These are phyloP conservation scores for Calonectria pseudoturangicola DNA, from an alignment of 2,329 filamentous ascomycete species.

Conservation along the genomic window DNA sequence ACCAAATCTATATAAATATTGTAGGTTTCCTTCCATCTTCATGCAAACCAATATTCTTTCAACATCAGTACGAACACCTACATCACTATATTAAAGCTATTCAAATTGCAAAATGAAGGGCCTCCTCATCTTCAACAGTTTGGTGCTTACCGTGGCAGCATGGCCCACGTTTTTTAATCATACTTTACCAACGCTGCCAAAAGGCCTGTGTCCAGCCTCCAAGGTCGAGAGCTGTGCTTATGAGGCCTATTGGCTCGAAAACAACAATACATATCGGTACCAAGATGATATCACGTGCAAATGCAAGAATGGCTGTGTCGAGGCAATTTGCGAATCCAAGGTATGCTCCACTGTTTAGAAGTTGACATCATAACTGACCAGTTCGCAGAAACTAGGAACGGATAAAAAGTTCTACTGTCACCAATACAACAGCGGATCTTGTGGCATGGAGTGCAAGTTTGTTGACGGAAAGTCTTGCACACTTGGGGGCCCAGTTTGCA, in stretches of 20 bases:
- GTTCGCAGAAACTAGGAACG: not conserved
- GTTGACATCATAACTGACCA: not conserved
- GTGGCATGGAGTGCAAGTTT: not conserved
- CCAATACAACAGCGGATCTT: conserved; percentile 1
- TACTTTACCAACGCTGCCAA: not conserved
- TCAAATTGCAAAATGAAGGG: not conserved
- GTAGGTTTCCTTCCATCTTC: not conserved
- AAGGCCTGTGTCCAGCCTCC: not conserved
- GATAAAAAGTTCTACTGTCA: not conserved
- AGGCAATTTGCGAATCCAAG: not conserved
- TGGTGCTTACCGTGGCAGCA: not conserved
- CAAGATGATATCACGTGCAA: not conserved
- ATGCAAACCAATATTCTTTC: not conserved
- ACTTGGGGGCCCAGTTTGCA: not conserved
- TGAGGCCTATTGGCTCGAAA: conserved; percentile 1
- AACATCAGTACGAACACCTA: not conserved
- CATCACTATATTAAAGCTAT: not conserved
- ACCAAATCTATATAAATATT: not conserved
- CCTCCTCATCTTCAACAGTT: not conserved
- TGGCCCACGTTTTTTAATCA: not conserved
- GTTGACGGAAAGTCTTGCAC: not conserved
- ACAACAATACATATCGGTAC: not conserved
- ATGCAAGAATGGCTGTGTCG: not conserved
- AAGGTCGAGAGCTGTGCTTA: not conserved
- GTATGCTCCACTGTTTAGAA: not conserved